Percentiles rank a stretch among this genome's conserved stretches.
Conservation (phyloP, 2,329 filamentous ascomycete genomes). For the Aschersonia sp. region DNA sequence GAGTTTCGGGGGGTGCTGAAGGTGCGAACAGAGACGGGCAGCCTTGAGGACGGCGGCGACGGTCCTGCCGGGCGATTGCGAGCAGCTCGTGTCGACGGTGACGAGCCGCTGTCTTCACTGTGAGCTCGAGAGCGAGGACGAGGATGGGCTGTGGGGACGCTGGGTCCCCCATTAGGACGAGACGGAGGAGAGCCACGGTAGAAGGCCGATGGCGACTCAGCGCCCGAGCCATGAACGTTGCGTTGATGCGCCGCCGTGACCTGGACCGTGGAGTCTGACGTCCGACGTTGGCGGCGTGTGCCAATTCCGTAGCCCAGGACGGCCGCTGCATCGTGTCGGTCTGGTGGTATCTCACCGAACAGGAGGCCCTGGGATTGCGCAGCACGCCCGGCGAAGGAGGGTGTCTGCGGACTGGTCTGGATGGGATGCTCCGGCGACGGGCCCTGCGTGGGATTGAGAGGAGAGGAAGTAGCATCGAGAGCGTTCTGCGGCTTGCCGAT, state of each 20-base stretch:
- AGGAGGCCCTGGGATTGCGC: slow-evolving; percentile 38
- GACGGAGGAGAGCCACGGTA: slow-evolving; percentile 28
- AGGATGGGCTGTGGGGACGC: slow-evolving; percentile 6
- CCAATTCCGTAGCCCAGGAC: slow-evolving; percentile 48
- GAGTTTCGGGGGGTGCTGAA: slow-evolving; percentile 28
- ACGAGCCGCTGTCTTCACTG: slow-evolving; percentile 40
- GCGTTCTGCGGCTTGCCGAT: slow-evolving; percentile 34
- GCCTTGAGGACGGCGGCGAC: slow-evolving; percentile 22
- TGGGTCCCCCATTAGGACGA: not conserved
- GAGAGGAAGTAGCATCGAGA: slow-evolving; percentile 17
- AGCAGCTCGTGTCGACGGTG: slow-evolving; percentile 7
- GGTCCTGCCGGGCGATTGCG: slow-evolving; percentile 16
- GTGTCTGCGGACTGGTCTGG: slow-evolving; percentile 19
- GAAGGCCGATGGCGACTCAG: slow-evolving; percentile 52
- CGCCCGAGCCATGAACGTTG: slow-evolving; percentile 40
- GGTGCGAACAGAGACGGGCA: slow-evolving; percentile 32
- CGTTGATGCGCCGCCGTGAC: slow-evolving; percentile 34
- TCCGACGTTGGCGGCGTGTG: slow-evolving; percentile 37
- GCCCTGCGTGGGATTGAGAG: slow-evolving; percentile 20
- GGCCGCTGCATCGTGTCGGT: slow-evolving; percentile 32
- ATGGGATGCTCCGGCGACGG: slow-evolving; percentile 16
- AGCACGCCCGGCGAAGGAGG: slow-evolving; percentile 17
- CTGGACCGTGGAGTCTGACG: slow-evolving; percentile 57
- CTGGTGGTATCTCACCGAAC: slow-evolving; percentile 62
- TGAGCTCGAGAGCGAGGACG: slow-evolving; percentile 33